Base-by-base conservation (phyloP, 1,139 yeast species). In the Geotrichum macrosporum region DNA sequence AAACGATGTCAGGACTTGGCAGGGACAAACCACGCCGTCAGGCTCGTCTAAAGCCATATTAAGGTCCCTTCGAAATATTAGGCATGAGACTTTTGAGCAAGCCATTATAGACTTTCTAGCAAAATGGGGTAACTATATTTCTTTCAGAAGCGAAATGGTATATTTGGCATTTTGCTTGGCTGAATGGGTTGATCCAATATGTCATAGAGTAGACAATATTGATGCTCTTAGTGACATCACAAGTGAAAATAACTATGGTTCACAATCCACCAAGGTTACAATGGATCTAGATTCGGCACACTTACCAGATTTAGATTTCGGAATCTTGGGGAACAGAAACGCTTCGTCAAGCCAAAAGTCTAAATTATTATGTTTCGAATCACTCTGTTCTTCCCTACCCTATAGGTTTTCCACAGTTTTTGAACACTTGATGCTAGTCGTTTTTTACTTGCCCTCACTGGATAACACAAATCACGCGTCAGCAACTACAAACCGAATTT, bases 111-210 rank as follows among this genome's bases (percentile, higher is more conserved):
- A 74, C 50, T 89, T 88, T 60, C 67, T 83, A 41, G 67, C 66
- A 19, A 85, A 85, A 67, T 88, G 95, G 95, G 88, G 94, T 8
- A 72, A 74, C 36, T 73, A 81, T 51, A 76, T 85, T 50, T 81
- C 81, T 53, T 89, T 88, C 62, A 94, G 86, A 64, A 75, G 81
- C 43, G 88, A 94, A 0, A 72, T 87, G 59, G 74, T 89, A 1
- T 88, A 95, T 95, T 78, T 85, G 19, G 96, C 95, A 0, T 68
- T 86, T 39, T 88, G 87, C 9, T 68, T 89, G 46, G 94, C 95
- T 1, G 95, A 87, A 63, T 87, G 95, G 95, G 75, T 83, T 32
- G 94, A 95, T 5, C 85, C 86, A 1, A 57, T 71, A 18, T 56
- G 50, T 44, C 55, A 56, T 36, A 51, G 55, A 47, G 52, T 50